A percentile compares a stretch with the other conserved stretches of the same genome.
Evolutionary conservation across 495 filamentous ascomycete species (phyloP).

Genomic region (Penicillium soppii): DNA sequence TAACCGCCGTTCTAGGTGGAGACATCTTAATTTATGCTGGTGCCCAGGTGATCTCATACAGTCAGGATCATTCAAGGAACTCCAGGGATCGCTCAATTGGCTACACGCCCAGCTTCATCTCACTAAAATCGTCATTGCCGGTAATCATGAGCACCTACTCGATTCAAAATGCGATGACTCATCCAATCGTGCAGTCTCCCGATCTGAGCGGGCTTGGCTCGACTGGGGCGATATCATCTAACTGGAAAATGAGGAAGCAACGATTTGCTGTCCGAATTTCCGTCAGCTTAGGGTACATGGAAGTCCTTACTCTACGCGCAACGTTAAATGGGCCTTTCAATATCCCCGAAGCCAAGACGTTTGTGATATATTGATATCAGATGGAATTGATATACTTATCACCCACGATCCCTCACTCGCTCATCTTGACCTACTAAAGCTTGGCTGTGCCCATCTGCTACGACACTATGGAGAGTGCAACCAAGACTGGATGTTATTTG

Average conservation of each 20-base stretch:
- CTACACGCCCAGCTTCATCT: slow-evolving; percentile 56
- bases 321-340: slow-evolving; percentile 55
- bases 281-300: slow-evolving; percentile 56
- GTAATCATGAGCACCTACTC: slow-evolving; percentile 72
- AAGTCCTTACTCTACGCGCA: slow-evolving; percentile 46
- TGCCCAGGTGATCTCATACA: slow-evolving; percentile 70
- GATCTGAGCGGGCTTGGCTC: slow-evolving; percentile 21
- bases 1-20: slow-evolving; percentile 57
- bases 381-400: slow-evolving; percentile 68
- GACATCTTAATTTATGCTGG: slow-evolving; percentile 78
- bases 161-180: slow-evolving; percentile 40
- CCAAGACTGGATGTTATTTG: slow-evolving; percentile 42
- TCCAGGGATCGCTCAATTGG: slow-evolving; percentile 66
- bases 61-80: slow-evolving; percentile 56
- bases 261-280: slow-evolving; percentile 48
- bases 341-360: slow-evolving; percentile 26
- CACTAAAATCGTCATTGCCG: slow-evolving; percentile 67
- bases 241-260: slow-evolving; percentile 45
- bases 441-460: slow-evolving; percentile 64
- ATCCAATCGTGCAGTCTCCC: slow-evolving; percentile 4
- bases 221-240: slow-evolving; percentile 51
- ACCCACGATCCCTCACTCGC: slow-evolving; percentile 62
- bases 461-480: slow-evolving; percentile 63
- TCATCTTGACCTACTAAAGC: slow-evolving; percentile 59
- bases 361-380: slow-evolving; percentile 47